Evolutionary conservation across 495 filamentous ascomycete genomes (phyloP).

Genomic region (Entonaema liquescens): DNA sequence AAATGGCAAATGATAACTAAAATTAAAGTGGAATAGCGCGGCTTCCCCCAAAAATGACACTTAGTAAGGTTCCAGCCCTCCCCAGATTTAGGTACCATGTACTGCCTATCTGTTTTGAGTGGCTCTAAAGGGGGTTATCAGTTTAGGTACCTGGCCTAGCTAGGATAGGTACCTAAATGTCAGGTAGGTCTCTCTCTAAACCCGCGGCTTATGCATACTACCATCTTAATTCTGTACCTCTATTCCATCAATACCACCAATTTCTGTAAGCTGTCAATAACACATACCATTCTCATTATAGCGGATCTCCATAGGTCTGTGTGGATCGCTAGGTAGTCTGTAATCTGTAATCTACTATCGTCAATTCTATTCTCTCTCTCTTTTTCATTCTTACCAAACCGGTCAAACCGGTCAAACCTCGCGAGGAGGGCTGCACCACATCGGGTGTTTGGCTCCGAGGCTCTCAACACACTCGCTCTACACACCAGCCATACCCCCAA

Average conservation of each 20-base stretch:
- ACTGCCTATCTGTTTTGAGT: background rate
- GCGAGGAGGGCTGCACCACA: slow-evolving; percentile 9
- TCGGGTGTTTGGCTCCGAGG: slow-evolving; percentile 25
- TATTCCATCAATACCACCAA: background rate
- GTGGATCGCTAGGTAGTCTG: background rate
- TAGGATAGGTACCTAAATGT: background rate
- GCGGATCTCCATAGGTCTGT: background rate
- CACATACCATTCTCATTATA: background rate
- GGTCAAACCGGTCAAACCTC: background rate
- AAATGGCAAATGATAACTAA: background rate
- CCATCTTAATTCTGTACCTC: background rate
- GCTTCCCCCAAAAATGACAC: background rate
- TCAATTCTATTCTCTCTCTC: slow-evolving; percentile 13
- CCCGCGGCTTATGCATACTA: slow-evolving; percentile 4
- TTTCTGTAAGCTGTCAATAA: background rate
- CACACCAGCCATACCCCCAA: background rate
- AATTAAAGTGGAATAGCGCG: background rate
- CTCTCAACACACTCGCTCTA: slow-evolving; percentile 1
- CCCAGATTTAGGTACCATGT: background rate
- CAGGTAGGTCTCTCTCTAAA: no score
- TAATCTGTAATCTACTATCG: slow-evolving; percentile 10
- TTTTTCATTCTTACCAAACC: slow-evolving; percentile 5
- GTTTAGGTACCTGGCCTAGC: background rate
- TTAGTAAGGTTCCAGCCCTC: background rate
- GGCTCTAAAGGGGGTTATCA: background rate